These are phyloP conservation scores for Glomus cerebriforme DNA, from an alignment of 192 early-diverging fungal species.

Conservation along the genomic window DNA sequence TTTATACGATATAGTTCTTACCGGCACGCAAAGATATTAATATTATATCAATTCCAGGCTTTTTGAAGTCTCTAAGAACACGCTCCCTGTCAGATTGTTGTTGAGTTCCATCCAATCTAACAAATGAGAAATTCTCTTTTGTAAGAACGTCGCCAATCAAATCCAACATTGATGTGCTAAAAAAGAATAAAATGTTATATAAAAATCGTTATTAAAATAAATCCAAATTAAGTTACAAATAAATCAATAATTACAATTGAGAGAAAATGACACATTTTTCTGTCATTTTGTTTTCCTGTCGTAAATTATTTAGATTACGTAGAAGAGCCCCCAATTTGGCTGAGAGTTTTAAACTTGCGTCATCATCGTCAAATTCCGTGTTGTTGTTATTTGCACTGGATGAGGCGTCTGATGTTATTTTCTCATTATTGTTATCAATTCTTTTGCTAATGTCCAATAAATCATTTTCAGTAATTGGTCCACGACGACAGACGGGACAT, in stretches of 20 bases:
- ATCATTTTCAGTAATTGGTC: slow-evolving; percentile 47
- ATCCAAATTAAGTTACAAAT: not conserved
- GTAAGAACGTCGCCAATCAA: slow-evolving; percentile 61
- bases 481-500: slow-evolving; percentile 56
- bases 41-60: slow-evolving; percentile 58
- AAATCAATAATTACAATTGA: slow-evolving; percentile 60
- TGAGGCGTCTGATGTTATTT: not conserved
- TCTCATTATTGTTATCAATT: not conserved
- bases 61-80: slow-evolving; percentile 64
- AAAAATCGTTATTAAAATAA: not conserved
- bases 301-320: slow-evolving; percentile 37
- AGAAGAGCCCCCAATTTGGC: slow-evolving; percentile 56
- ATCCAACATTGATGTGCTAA: slow-evolving; percentile 73
- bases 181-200: not conserved
- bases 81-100: slow-evolving; percentile 59
- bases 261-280: slow-evolving; percentile 91
- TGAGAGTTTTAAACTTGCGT: slow-evolving; percentile 39
- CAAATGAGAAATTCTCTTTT: slow-evolving; percentile 58
- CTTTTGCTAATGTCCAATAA: slow-evolving; percentile 43
- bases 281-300: slow-evolving; percentile 27
- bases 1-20: not conserved
- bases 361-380: not conserved
- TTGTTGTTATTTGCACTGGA: not conserved
- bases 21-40: slow-evolving; percentile 60
- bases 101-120: slow-evolving; percentile 82